Conservation (phyloP, 2,329 filamentous ascomycete genomes). For the Botrytis byssoidea region DNA sequence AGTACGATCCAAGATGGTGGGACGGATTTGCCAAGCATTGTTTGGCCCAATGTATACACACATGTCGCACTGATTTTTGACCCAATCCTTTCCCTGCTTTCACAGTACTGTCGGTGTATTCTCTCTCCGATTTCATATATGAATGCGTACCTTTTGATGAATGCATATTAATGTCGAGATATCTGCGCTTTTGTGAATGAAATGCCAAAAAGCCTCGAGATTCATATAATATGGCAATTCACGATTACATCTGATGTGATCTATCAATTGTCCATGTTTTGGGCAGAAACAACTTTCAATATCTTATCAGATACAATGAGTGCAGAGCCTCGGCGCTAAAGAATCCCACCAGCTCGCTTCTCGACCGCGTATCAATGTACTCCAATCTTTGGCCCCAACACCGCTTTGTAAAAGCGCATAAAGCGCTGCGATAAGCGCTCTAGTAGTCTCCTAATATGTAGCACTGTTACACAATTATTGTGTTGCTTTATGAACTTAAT, state of each 20-base stretch:
- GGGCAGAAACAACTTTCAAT: accelerated
- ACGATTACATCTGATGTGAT: neutral
- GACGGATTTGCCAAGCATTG: neutral
- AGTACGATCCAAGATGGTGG: neutral
- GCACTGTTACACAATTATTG: neutral
- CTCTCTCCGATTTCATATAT: neutral
- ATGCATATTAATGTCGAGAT: neutral
- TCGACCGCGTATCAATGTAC: neutral
- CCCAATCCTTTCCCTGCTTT: neutral
- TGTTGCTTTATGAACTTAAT: neutral
- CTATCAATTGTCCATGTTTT: neutral
- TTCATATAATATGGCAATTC: neutral
- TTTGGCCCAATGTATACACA: neutral
- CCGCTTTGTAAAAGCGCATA: neutral
- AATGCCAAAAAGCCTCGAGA: neutral
- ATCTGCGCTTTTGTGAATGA: neutral
- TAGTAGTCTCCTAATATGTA: neutral
- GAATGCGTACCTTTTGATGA: neutral
- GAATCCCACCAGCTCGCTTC: neutral
- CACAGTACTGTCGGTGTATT: neutral
- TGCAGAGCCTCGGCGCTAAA: neutral
- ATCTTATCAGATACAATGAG: neutral
- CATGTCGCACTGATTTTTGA: neutral
- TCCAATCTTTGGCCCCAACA: neutral
- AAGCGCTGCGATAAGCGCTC: neutral